Conservation (phyloP, 2,329 filamentous ascomycete species). For the Fusarium sterilihyphosum region DNA sequence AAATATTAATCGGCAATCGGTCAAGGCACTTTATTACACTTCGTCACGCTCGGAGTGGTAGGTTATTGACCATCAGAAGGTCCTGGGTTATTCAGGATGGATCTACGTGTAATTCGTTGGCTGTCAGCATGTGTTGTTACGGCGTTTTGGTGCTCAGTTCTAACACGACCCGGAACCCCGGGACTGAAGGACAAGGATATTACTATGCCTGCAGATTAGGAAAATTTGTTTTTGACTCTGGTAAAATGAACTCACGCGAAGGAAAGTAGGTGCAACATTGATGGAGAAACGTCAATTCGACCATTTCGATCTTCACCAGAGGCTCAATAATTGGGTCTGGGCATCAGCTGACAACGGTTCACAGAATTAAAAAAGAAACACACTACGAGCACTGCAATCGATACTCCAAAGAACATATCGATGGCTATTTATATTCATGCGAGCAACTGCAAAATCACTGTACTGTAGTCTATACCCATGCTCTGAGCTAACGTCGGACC, state of each 20-base stretch:
- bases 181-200: not conserved
- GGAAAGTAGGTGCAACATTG: too few relatives aligned
- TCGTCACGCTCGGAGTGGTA: too few relatives aligned
- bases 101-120: too few relatives aligned
- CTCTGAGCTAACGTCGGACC: not conserved
- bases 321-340: accelerated
- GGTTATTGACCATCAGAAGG: too few relatives aligned
- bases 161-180: not conserved
- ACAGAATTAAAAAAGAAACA: too few relatives aligned
- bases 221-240: too few relatives aligned
- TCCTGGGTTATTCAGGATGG: too few relatives aligned
- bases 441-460: not conserved
- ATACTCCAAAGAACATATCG: too few relatives aligned
- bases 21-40: not conserved
- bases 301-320: accelerated
- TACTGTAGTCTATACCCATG: not conserved
- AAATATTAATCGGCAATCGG: not conserved
- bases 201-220: too few relatives aligned
- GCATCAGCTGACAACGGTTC: not conserved
- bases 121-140: accelerated
- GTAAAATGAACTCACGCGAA: too few relatives aligned
- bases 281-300: too few relatives aligned
- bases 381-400: too few relatives aligned
- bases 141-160: accelerated
- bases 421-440: not conserved